Conservation (phyloP, 2,329 filamentous ascomycete species). For the Zymoseptoria tritici region DNA sequence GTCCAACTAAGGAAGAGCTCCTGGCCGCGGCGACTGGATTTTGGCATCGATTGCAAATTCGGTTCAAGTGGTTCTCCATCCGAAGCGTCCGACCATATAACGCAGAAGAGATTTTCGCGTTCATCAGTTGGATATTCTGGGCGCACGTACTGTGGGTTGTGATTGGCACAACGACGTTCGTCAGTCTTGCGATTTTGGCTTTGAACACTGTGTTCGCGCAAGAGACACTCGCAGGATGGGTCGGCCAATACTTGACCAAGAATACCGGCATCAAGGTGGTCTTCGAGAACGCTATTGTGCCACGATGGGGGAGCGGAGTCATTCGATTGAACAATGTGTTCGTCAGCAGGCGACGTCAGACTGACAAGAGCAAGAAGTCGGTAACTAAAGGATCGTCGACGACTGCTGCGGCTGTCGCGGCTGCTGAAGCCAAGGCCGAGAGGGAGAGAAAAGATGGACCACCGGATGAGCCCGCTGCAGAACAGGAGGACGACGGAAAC, state of each 20-base stretch:
- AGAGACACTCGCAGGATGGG: constrained; percentile 87
- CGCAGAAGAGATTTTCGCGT: constrained; percentile 89
- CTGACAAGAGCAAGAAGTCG: constrained; percentile 41
- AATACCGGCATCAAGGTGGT: constrained; percentile 89
- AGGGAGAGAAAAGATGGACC: constrained; percentile 31
- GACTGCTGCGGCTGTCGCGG: constrained; percentile 76
- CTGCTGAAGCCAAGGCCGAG: constrained; percentile 55
- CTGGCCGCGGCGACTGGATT: constrained; percentile 87
- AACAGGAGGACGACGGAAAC: constrained; percentile 82
- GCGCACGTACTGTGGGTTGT: constrained; percentile 93
- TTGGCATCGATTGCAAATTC: constrained; percentile 79
- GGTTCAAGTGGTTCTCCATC: constrained; percentile 98
- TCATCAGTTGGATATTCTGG: constrained; percentile 89
- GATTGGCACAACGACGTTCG: constrained; percentile 95
- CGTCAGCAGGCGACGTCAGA: constrained; percentile 79
- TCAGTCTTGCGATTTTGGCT: constrained; percentile 80
- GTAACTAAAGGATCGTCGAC: constrained; percentile 88
- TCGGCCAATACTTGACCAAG: constrained; percentile 90
- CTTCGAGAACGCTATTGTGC: constrained; percentile 96
- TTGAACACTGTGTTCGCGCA: constrained; percentile 97
- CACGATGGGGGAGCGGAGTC: constrained; percentile 88
- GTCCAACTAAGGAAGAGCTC: constrained; percentile 88
- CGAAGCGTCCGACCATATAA: constrained; percentile 91
- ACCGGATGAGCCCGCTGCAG: constrained; percentile 31
- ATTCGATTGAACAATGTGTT: constrained; percentile 97